These are phyloP conservation scores for Fraxinus excelsior DNA, from an alignment of 257 asterid genomes.

Conservation along the genomic window DNA sequence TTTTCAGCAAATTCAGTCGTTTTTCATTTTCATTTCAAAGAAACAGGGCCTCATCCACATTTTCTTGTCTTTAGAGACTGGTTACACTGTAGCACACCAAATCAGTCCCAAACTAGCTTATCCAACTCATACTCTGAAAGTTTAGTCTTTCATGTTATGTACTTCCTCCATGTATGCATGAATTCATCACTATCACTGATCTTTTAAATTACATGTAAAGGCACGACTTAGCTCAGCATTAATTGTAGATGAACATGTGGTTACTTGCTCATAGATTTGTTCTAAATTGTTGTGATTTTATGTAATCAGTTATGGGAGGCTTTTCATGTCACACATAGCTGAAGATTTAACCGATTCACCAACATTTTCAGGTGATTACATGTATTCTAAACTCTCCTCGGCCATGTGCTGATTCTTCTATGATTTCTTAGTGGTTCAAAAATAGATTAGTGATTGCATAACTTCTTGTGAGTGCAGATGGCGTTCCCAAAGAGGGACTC, in stretches of 20 bases:
- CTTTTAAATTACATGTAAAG: too few species aligned
- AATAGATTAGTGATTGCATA: slow-evolving; percentile 21
- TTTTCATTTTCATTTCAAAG: background rate
- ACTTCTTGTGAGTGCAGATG: slow-evolving; percentile 59
- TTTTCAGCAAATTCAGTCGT: background rate
- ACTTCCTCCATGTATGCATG: background rate
- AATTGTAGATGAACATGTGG: background rate
- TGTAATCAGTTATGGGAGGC: slow-evolving; percentile 64
- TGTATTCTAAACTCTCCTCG: slow-evolving; percentile 13
- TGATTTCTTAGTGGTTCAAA: slow-evolving; percentile 26
- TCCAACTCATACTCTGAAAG: background rate
- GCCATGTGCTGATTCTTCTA: slow-evolving; percentile 20
- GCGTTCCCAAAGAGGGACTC: slow-evolving; percentile 97
- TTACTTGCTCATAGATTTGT: background rate
- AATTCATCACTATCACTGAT: background rate
- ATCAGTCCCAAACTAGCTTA: background rate
- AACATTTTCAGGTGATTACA: slow-evolving; percentile 70
- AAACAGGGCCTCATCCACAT: background rate
- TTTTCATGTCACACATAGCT: slow-evolving; percentile 69
- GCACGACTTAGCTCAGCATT: background rate
- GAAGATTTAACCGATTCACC: slow-evolving; percentile 72
- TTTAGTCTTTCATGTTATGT: background rate
- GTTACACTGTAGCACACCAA: background rate
- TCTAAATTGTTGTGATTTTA: background rate
- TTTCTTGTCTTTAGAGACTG: background rate